Percentiles rank a stretch among this genome's conserved stretches.
phyloP scores from a whole-genome alignment of 2,329 filamentous ascomycete species.

The Fusarium xyrophilum region DNA sequence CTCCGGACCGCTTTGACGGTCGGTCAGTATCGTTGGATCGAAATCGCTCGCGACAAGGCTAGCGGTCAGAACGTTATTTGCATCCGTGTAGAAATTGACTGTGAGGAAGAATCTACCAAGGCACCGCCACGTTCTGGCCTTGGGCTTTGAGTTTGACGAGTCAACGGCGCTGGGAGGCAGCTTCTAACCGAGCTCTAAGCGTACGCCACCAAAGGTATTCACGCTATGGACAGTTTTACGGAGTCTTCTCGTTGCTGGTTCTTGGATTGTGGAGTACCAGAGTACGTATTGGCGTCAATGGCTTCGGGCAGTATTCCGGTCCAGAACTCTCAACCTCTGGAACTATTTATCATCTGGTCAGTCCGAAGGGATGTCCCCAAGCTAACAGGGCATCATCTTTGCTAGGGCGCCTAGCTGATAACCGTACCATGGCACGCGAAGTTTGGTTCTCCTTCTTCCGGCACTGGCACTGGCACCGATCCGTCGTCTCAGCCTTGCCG shows the following conservation, averaged over 20 bases:
- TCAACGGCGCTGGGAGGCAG: conserved; percentile 10
- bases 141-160: conserved; percentile 2
- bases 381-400: not conserved
- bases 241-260: not conserved
- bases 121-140: not conserved
- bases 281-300: not conserved
- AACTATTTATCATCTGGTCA: not conserved
- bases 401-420: not conserved
- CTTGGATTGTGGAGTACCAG: not conserved
- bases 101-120: conserved; percentile 6
- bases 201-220: conserved; percentile 21
- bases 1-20: conserved; percentile 12
- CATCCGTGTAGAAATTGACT: not conserved
- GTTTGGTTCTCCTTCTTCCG: conserved; percentile 18
- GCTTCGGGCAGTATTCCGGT: conserved; percentile 2
- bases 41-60: conserved; percentile 18
- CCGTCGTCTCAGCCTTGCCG: conserved; percentile 41
- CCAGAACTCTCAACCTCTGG: not conserved
- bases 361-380: not conserved
- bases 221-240: conserved; percentile 1
- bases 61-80: conserved; percentile 3
- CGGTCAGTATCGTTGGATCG: conserved; percentile 20
- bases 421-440: conserved; percentile 11
- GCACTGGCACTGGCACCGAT: conserved; percentile 23
- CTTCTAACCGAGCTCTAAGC: conserved; percentile 15